Base-by-base conservation (phyloP, 164 flowering plant genomes). In the Dillenia suffruticosa region DNA sequence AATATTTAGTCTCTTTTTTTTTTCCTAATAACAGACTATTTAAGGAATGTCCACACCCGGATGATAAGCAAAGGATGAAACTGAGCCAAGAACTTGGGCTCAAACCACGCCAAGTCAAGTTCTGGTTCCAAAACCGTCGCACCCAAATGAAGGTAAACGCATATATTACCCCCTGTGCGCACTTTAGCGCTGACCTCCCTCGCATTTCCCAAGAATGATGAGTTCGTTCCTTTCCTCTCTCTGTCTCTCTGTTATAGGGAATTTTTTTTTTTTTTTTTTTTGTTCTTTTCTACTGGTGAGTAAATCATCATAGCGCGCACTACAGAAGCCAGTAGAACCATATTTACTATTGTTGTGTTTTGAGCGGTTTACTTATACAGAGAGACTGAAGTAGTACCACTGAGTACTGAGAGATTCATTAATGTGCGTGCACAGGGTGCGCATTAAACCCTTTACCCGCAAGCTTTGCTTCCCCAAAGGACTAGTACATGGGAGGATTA, bases 81-180 rank as follows among this genome's bases (percentile, higher is more conserved):
- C 76, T 93, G 16, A 87, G 97, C 79, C 94, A 87, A 58, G 96
- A 90, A 0, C 84, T 93, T 0, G 89, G 97, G 40, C 88, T 93
- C 15, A 89, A 85, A 57, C 98, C 98, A 1, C 84, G 96, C 17
- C 98, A 93, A 68, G 96, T 93, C 75, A 93, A 93, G 79, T 93
- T 90, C 53, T 93, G 98, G 98, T 93, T 93, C 81, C 98, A 93
- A 72, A 93, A 93, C 68, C 82, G 96, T 0, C 79, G 98, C 4
- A 93, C 98, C 12, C 98, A 93, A 62, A 81, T 87, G 90, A 93
- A 93, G 98, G 40, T 32, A 32, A 32, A 32, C 40, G 40, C 40
- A 4, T 32, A 32, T 4, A 0, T 32, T 5, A 32, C 5, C 40
- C 40, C 40, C 7, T 5, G 96, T 92, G 61, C 61, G 63, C 63